Percentiles rank a stretch among this genome's conserved stretches.
Conservation (phyloP, 768 basidiomycete genomes). For the Boletus rubroflammeus region DNA sequence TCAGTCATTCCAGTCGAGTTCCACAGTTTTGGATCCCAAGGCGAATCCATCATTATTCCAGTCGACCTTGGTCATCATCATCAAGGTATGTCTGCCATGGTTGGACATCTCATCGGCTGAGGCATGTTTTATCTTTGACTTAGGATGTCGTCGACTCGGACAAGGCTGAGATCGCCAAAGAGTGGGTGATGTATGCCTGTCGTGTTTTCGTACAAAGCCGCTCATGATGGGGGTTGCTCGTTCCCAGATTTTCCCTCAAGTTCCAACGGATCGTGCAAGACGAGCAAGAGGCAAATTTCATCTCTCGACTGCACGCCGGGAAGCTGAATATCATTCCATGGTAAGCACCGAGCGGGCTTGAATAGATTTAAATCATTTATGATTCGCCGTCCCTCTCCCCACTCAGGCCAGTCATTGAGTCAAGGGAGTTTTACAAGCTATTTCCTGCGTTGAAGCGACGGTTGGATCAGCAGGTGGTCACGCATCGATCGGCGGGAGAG, state of each 20-base stretch:
- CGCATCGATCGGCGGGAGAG: constrained; percentile 49
- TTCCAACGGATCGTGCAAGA: constrained; percentile 60
- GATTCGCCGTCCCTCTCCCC: not conserved
- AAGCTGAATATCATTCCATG: constrained; percentile 58
- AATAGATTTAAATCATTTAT: not conserved
- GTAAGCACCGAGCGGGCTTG: constrained; percentile 17
- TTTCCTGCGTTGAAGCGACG: constrained; percentile 45
- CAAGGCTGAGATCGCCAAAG: constrained; percentile 52
- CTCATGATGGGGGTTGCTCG: not conserved
- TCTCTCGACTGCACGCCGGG: constrained; percentile 55
- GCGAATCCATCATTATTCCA: constrained; percentile 57
- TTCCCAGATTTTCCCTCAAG: constrained; percentile 49
- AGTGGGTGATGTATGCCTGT: constrained; percentile 35
- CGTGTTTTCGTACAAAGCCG: not conserved
- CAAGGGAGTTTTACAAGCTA: constrained; percentile 55
- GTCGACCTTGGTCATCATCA: constrained; percentile 57
- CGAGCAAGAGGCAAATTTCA: constrained; percentile 61
- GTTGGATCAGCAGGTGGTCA: constrained; percentile 46
- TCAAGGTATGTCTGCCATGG: constrained; percentile 41
- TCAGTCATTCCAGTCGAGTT: constrained; percentile 59
- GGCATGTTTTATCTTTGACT: not conserved
- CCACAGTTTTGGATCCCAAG: constrained; percentile 53
- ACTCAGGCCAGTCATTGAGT: constrained; percentile 54
- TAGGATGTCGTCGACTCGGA: constrained; percentile 66
- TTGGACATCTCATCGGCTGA: not conserved